Percentiles rank a stretch among this genome's conserved stretches.
phyloP scores from a whole-genome alignment of 1,284 basidiomycete genomes.

The Cryptococcus hybrid region DNA sequence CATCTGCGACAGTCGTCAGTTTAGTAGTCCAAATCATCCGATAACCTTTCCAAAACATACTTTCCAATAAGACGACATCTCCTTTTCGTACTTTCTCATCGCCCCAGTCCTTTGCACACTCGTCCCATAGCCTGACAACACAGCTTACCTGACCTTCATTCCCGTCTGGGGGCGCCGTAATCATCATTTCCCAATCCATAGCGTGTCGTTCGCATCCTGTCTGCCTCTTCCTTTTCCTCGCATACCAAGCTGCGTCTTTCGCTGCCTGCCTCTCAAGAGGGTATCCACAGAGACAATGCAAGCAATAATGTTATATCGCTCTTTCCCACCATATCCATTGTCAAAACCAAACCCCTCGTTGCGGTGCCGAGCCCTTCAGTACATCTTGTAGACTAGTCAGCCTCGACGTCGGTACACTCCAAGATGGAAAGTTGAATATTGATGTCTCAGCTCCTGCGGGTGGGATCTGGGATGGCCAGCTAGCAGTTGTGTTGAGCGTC shows the following conservation, averaged over 20 bases:
- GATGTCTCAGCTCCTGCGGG: slow-evolving; percentile 1
- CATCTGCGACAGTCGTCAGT: slow-evolving; percentile 21
- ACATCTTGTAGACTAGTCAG: slow-evolving; percentile 20
- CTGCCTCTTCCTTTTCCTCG: slow-evolving; percentile 10
- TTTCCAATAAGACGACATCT: slow-evolving; percentile 39
- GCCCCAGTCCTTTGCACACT: slow-evolving; percentile 33
- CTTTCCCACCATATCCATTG: background rate
- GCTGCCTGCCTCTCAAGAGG: slow-evolving; percentile 11
- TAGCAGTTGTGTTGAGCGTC: slow-evolving; percentile 27
- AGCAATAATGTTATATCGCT: slow-evolving; percentile 25
- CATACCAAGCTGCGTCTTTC: background rate
- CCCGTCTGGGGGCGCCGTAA: slow-evolving; percentile 19
- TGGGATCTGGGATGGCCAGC: slow-evolving; percentile 19
- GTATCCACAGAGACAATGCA: slow-evolving; percentile 29
- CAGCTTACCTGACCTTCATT: slow-evolving; percentile 16
- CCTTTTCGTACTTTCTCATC: slow-evolving; percentile 30
- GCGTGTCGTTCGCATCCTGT: slow-evolving; percentile 20
- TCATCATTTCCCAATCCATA: slow-evolving; percentile 37
- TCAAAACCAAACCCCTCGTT: too few species aligned
- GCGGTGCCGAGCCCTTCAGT: slow-evolving; percentile 1
- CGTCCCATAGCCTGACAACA: slow-evolving; percentile 36
- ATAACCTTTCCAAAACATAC: slow-evolving; percentile 18
- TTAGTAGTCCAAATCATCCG: background rate
- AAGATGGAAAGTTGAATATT: slow-evolving; percentile 27
- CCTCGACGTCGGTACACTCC: slow-evolving; percentile 32